Percentiles rank a stretch among this genome's conserved stretches.
These are phyloP conservation scores for Fusarium penzigii DNA, from an alignment of 2,329 filamentous ascomycete species.

Conservation along the genomic window DNA sequence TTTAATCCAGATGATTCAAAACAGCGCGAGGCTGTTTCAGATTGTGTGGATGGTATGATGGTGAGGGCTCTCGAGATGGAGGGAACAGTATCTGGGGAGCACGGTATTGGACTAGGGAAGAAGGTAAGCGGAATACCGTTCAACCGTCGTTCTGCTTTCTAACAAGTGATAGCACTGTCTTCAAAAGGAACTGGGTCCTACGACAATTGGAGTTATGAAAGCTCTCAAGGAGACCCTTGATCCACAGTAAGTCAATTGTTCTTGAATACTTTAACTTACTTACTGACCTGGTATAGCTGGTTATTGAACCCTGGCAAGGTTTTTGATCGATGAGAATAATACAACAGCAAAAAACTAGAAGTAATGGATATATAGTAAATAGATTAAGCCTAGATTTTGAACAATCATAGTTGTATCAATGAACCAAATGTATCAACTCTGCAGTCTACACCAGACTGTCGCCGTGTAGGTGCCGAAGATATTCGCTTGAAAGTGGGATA, in stretches of 20 bases:
- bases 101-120: conserved; percentile 71
- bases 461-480: too few relatives aligned
- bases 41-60: conserved; percentile 69
- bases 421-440: too few relatives aligned
- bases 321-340: conserved; percentile 48
- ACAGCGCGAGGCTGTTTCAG: conserved; percentile 55
- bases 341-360: too few relatives aligned
- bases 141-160: background rate
- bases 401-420: background rate
- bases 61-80: conserved; percentile 69
- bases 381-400: background rate
- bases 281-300: conserved; percentile 44
- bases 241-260: conserved; percentile 42
- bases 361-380: too few relatives aligned
- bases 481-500: too few relatives aligned
- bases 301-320: conserved; percentile 71
- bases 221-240: conserved; percentile 64
- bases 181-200: conserved; percentile 62
- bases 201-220: conserved; percentile 67
- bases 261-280: background rate
- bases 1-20: conserved; percentile 52
- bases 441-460: too few relatives aligned
- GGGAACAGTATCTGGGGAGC: conserved; percentile 72
- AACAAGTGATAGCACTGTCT: conserved; percentile 44
- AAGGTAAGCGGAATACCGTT: conserved; percentile 57